These are phyloP conservation scores for Dothiorella sarmentorum DNA, from an alignment of 2,329 filamentous ascomycete genomes.

Conservation along the genomic window DNA sequence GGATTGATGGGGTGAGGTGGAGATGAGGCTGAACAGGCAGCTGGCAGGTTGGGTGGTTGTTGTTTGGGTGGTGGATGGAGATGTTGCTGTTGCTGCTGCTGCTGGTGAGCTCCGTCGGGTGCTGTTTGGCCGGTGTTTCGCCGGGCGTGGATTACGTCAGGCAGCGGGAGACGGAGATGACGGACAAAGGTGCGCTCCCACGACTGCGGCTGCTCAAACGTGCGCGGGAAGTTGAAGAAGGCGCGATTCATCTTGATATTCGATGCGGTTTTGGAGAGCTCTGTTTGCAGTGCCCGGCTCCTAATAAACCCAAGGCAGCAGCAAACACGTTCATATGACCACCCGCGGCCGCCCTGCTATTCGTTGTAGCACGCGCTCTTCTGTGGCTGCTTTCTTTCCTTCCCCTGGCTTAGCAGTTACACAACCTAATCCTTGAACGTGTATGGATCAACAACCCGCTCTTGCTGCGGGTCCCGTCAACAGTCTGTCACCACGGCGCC, in stretches of 20 bases:
- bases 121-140: not conserved
- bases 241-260: conserved; percentile 9
- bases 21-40: not conserved
- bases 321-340: not conserved
- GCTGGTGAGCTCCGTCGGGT: conserved; percentile 2
- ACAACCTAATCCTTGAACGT: not conserved
- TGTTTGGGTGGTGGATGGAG: not conserved
- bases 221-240: conserved; percentile 4
- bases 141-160: conserved; percentile 13
- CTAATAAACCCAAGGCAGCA: not conserved
- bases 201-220: conserved; percentile 8
- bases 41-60: not conserved
- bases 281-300: not conserved
- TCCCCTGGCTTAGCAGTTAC: not conserved
- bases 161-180: not conserved
- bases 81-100: not conserved
- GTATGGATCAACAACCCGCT: no score
- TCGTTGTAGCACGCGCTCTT: not conserved
- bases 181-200: not conserved
- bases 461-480: not conserved
- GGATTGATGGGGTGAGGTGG: not conserved
- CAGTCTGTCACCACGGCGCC: not conserved
- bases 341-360: not conserved
- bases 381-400: not conserved
- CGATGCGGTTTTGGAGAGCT: not conserved